Conservation (phyloP, 106 monocot genomes). For the Triglochin maritima region DNA sequence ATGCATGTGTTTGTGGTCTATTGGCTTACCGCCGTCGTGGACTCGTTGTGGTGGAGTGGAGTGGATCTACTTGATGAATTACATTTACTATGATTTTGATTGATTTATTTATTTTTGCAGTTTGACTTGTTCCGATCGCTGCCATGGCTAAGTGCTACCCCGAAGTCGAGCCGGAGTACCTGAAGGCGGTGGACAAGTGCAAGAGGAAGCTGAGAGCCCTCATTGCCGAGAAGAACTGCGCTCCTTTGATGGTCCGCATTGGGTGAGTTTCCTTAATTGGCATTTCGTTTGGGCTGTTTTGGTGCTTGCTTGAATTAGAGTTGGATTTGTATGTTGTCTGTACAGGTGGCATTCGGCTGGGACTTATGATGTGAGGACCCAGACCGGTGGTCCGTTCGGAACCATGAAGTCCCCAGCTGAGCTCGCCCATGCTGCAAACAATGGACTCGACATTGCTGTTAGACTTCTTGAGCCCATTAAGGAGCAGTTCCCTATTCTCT, state of each 20-base stretch:
- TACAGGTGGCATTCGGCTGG: slow-evolving; percentile 93
- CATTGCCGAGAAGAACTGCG: slow-evolving; percentile 95
- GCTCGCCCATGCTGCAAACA: slow-evolving; percentile 73
- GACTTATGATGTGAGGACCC: slow-evolving; percentile 64
- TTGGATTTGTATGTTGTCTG: background rate
- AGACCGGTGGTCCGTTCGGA: slow-evolving; percentile 92
- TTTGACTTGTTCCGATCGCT: background rate
- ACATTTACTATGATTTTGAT: background rate
- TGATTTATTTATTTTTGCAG: background rate
- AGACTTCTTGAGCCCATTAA: slow-evolving; percentile 79
- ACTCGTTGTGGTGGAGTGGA: too few relatives aligned
- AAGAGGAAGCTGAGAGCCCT: slow-evolving; percentile 74
- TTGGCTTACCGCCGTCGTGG: too few relatives aligned
- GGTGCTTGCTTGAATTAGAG: background rate
- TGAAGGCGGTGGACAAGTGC: slow-evolving; percentile 66
- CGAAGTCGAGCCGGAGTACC: slow-evolving; percentile 70
- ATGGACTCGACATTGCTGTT: slow-evolving; percentile 72
- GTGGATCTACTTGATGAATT: too few relatives aligned
- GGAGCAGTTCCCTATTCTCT: slow-evolving; percentile 79
- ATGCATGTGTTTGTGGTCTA: too few relatives aligned
- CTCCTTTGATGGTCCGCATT: slow-evolving; percentile 76
- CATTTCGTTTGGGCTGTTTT: background rate
- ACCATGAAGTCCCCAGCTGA: slow-evolving; percentile 55
- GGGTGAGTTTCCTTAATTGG: slow-evolving; percentile 29
- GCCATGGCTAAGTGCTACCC: slow-evolving; percentile 72